Evolutionary conservation across 371 early-diverging fungal genomes (phyloP).

Genomic region (Syncephalastrum racemosum): DNA sequence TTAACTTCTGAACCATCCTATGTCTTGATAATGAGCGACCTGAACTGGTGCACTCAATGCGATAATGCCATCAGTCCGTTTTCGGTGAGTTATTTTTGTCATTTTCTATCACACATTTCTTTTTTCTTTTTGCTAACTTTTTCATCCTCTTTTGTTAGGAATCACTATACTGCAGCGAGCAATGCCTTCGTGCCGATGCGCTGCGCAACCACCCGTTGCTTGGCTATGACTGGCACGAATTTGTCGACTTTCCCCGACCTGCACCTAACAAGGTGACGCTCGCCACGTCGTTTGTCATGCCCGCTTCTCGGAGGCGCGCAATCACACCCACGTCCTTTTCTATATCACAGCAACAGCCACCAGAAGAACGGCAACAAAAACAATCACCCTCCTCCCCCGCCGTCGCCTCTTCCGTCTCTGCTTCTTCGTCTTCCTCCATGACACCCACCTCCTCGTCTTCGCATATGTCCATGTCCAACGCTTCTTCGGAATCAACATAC

Average conservation of each 20-base stretch:
- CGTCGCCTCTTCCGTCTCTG: too few relatives aligned
- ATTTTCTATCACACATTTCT: not conserved
- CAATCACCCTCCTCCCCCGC: too few relatives aligned
- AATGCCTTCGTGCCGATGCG: constrained; percentile 27
- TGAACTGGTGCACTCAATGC: constrained; percentile 25
- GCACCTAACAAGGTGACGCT: not conserved
- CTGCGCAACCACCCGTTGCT: constrained; percentile 26
- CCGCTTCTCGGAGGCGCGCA: too few relatives aligned
- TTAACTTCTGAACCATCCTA: not conserved
- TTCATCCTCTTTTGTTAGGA: constrained; percentile 11
- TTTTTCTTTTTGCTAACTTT: not conserved
- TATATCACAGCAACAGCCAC: too few relatives aligned
- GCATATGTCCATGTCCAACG: too few relatives aligned
- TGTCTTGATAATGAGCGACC: constrained; percentile 18
- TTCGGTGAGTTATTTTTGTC: constrained; percentile 14
- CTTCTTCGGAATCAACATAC: too few relatives aligned
- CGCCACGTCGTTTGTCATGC: too few relatives aligned
- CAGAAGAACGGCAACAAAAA: too few relatives aligned
- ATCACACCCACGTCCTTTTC: too few relatives aligned
- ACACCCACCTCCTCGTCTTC: too few relatives aligned
- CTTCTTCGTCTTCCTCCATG: too few relatives aligned
- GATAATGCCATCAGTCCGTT: constrained; percentile 25
- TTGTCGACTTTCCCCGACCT: constrained; percentile 27
- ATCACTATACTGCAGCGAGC: constrained; percentile 32
- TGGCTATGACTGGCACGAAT: constrained; percentile 28